These are phyloP conservation scores for Rhizopogon vinicolor DNA, from an alignment of 768 basidiomycete genomes.

Conservation along the genomic window DNA sequence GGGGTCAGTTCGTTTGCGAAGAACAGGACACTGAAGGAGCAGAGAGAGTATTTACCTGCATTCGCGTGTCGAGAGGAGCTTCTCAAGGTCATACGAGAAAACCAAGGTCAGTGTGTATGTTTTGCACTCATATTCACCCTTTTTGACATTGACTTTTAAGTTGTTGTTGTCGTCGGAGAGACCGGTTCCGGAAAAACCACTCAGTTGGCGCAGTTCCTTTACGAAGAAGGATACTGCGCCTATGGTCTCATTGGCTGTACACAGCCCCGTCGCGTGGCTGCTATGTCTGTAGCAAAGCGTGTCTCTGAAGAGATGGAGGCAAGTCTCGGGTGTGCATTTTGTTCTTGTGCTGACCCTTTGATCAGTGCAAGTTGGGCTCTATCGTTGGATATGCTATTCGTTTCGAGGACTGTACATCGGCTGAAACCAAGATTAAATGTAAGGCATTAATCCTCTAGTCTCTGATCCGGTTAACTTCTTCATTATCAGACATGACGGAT, in stretches of 20 bases:
- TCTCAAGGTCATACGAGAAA: conserved; percentile 83
- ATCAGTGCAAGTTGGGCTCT: conserved; percentile 80
- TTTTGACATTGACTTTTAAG: conserved; percentile 33
- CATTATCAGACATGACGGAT: conserved; percentile 87
- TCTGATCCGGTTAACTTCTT: neutral
- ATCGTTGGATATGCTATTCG: conserved; percentile 97
- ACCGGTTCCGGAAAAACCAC: conserved; percentile 99
- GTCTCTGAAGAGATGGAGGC: conserved; percentile 99
- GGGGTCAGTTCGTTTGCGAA: conserved; percentile 81
- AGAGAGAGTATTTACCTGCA: conserved; percentile 94
- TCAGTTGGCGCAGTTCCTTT: conserved; percentile 90
- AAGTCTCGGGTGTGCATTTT: conserved; percentile 14
- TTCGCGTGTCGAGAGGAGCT: conserved; percentile 96
- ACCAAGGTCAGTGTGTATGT: conserved; percentile 66
- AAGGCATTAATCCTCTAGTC: conserved; percentile 18
- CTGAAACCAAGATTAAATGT: conserved; percentile 98
- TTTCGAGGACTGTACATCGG: conserved; percentile 95
- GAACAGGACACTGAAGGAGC: conserved; percentile 84
- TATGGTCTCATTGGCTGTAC: conserved; percentile 95
- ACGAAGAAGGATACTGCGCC: conserved; percentile 93
- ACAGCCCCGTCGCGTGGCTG: conserved; percentile 96
- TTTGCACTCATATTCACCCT: neutral
- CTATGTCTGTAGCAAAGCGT: conserved; percentile 99
- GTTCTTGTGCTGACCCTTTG: conserved; percentile 5
- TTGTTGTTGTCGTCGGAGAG: conserved; percentile 95